phyloP scores from a whole-genome alignment of 305 asterid genomes.

The Fraxinus xanthoxyloides region DNA sequence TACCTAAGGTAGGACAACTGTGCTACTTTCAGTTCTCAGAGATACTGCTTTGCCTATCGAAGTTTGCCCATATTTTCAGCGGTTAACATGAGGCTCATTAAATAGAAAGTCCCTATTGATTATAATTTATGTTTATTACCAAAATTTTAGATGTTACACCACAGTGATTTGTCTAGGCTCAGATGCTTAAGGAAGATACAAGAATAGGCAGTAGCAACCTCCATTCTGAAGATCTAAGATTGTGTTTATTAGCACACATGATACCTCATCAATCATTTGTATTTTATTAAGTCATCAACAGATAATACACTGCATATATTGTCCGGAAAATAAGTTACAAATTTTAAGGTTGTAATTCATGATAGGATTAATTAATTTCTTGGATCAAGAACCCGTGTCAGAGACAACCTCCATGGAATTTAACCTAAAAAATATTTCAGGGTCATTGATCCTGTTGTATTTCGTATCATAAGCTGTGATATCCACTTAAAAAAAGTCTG shows the following conservation, averaged over 20 bases:
- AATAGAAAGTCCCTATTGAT: not conserved
- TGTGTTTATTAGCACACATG: not conserved
- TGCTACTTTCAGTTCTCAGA: not conserved
- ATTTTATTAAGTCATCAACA: not conserved
- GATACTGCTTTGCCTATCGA: not conserved
- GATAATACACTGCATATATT: not conserved
- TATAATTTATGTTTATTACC: not conserved
- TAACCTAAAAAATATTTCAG: not conserved
- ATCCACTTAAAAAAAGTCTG: not conserved
- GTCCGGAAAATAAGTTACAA: not conserved
- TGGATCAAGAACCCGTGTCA: not conserved
- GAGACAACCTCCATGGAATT: not conserved
- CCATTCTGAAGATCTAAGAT: not conserved
- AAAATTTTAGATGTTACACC: not conserved
- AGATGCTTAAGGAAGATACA: not conserved
- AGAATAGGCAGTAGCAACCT: not conserved
- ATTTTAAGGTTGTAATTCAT: not conserved
- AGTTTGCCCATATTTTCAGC: not conserved
- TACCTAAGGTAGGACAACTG: conserved; percentile 68
- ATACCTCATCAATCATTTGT: not conserved
- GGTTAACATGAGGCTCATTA: not conserved
- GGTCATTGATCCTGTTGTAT: not conserved
- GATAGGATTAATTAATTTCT: not conserved
- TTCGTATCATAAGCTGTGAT: not conserved
- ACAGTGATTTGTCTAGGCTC: not conserved